Percentiles rank a stretch among this genome's conserved stretches.
These are phyloP conservation scores for Colletotrichum karsti DNA, from an alignment of 2,329 filamentous ascomycete species.

Conservation along the genomic window DNA sequence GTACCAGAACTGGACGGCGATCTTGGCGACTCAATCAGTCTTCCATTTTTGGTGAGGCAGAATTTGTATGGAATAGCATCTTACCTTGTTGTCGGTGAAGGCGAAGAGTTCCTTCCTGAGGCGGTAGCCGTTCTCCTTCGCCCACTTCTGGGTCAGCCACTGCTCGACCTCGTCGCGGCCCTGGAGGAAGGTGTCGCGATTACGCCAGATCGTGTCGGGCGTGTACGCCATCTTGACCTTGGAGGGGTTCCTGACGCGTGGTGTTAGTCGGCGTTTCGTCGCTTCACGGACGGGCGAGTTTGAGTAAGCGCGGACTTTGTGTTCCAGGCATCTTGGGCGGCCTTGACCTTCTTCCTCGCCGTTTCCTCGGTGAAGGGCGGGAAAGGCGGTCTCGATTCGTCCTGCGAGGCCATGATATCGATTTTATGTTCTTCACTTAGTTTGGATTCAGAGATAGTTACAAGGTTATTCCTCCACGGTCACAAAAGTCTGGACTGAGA, in stretches of 20 bases:
- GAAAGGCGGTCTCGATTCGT: constrained; percentile 48
- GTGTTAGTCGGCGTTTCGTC: not conserved
- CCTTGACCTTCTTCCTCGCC: constrained; percentile 81
- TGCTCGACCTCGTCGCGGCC: constrained; percentile 74
- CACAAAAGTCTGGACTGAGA: not conserved
- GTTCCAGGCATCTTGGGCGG: constrained; percentile 86
- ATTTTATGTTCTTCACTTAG: not conserved
- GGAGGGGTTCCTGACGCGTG: constrained; percentile 64
- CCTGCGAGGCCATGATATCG: constrained; percentile 6
- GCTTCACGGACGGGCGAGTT: not conserved
- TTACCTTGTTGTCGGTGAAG: constrained; percentile 72
- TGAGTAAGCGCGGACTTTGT: constrained; percentile 68
- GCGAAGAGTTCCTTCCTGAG: constrained; percentile 87
- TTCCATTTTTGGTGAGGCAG: not conserved
- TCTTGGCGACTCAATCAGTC: constrained; percentile 46
- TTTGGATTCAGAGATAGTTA: not conserved
- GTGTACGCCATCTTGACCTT: constrained; percentile 79
- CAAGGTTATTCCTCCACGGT: not conserved
- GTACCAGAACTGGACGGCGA: constrained; percentile 93
- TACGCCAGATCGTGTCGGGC: constrained; percentile 80
- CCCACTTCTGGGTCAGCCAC: constrained; percentile 80
- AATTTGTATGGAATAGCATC: not conserved
- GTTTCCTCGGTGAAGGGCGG: constrained; percentile 80
- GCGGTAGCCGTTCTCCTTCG: constrained; percentile 74
- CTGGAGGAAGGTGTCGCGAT: constrained; percentile 73